These are phyloP conservation scores for Adiantum capillusveneris DNA, from an alignment of 75 land plant genomes.

Conservation along the genomic window DNA sequence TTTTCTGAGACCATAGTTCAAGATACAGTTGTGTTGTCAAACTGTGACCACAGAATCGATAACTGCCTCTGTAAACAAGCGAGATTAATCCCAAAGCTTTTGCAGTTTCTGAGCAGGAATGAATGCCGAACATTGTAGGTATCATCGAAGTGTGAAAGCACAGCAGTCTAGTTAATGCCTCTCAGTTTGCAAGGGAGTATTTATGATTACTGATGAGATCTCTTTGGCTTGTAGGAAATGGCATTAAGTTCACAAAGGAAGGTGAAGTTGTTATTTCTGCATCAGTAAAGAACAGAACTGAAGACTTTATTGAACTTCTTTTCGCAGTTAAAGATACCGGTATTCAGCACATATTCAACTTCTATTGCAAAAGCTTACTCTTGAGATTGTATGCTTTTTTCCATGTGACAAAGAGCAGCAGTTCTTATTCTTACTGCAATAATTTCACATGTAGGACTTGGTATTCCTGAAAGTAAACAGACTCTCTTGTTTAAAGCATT, in stretches of 20 bases:
- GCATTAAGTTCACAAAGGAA: conserved; percentile 29
- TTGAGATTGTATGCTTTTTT: neutral
- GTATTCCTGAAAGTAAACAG: conserved; percentile 28
- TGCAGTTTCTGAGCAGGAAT: too few relatives aligned
- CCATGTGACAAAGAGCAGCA: too few relatives aligned
- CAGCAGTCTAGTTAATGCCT: too few relatives aligned
- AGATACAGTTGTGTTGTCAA: too few relatives aligned
- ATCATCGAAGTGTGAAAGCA: too few relatives aligned
- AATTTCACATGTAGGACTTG: conserved; percentile 13
- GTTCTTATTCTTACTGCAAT: neutral
- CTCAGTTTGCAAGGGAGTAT: too few relatives aligned
- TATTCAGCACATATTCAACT: neutral
- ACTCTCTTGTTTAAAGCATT: conserved; percentile 26
- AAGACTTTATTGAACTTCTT: conserved; percentile 16
- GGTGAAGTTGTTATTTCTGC: conserved; percentile 34
- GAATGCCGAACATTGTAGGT: too few relatives aligned
- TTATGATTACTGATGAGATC: conserved; percentile 15
- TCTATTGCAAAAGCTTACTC: neutral
- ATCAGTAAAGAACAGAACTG: conserved; percentile 14
- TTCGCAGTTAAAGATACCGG: conserved; percentile 31
- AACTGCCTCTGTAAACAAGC: too few relatives aligned
- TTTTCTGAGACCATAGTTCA: too few relatives aligned
- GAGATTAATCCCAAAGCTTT: too few relatives aligned
- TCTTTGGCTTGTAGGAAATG: conserved; percentile 17
- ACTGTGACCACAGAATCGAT: too few relatives aligned